Conservation (phyloP, 768 basidiomycete species). For the Gloeopeniophorella convolvens region DNA sequence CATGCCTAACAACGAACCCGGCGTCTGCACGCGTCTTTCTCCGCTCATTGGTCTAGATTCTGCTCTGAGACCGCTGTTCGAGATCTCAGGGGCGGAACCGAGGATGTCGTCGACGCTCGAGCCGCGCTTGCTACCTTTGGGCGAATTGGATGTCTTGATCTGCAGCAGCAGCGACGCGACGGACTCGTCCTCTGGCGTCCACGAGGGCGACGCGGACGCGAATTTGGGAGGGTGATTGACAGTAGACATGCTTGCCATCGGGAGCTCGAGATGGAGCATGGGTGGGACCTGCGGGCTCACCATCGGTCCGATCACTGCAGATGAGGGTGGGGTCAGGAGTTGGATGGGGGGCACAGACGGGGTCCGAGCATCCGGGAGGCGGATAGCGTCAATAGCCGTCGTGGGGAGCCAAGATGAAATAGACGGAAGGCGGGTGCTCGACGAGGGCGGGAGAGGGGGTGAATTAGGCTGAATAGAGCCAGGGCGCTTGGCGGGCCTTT, state of each 20-base stretch:
- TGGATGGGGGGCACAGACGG: slow-evolving; percentile 9
- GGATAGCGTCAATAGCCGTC: background rate
- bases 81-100: background rate
- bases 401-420: slow-evolving; percentile 20
- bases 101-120: slow-evolving; percentile 4
- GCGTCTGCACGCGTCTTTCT: slow-evolving; percentile 20
- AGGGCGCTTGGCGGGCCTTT: slow-evolving; percentile 10
- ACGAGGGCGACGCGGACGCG: slow-evolving; percentile 11
- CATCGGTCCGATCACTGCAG: slow-evolving; percentile 13
- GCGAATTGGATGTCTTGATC: slow-evolving; percentile 14
- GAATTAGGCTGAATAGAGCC: background rate
- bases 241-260: slow-evolving; percentile 5
- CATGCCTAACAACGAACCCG: slow-evolving; percentile 19
- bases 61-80: background rate
- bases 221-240: background rate
- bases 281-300: slow-evolving; percentile 19
- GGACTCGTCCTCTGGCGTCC: slow-evolving; percentile 21
- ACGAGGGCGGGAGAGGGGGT: background rate
- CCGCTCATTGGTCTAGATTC: background rate
- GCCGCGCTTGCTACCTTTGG: background rate
- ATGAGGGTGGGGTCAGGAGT: slow-evolving; percentile 20
- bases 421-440: slow-evolving; percentile 19
- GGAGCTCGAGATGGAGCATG: slow-evolving; percentile 19
- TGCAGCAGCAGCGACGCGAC: slow-evolving; percentile 19
- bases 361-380: slow-evolving; percentile 4